phyloP scores from a whole-genome alignment of 2,329 filamentous ascomycete genomes.

The Exophiala lecanii-corni region DNA sequence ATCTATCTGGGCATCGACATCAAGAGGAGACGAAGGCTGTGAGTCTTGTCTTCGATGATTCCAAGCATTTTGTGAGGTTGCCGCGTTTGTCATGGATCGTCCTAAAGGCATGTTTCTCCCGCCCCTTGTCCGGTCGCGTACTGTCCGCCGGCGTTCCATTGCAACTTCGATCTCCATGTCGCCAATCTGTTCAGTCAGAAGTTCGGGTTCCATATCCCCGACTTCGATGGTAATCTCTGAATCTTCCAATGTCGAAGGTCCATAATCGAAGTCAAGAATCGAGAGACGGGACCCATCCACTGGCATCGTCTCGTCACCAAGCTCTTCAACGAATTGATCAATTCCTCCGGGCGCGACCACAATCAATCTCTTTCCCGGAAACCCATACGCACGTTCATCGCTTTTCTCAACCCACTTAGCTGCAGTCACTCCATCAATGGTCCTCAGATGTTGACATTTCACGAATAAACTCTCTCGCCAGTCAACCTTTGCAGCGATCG shows the following conservation, averaged over 20 bases:
- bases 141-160: constrained; percentile 67
- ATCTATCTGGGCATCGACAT: constrained; percentile 38
- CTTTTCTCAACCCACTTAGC: constrained; percentile 66
- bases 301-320: constrained; percentile 69
- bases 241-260: constrained; percentile 50
- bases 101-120: constrained; percentile 24
- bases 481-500: constrained; percentile 45
- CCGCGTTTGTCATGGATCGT: constrained; percentile 39
- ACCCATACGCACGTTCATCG: constrained; percentile 42
- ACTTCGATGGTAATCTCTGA: constrained; percentile 66
- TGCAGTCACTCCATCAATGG: constrained; percentile 61
- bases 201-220: constrained; percentile 64
- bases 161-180: constrained; percentile 75
- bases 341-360: constrained; percentile 67
- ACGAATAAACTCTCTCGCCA: constrained; percentile 67
- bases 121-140: constrained; percentile 19
- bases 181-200: constrained; percentile 66
- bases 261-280: constrained; percentile 69
- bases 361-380: constrained; percentile 49
- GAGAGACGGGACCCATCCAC: constrained; percentile 72
- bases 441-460: constrained; percentile 60
- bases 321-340: constrained; percentile 48
- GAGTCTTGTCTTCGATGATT: constrained; percentile 13
- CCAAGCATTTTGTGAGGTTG: constrained; percentile 10
- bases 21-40: constrained; percentile 25